These are phyloP conservation scores for Sclerotinia glacialis DNA, from an alignment of 2,329 filamentous ascomycete genomes.

Conservation along the genomic window DNA sequence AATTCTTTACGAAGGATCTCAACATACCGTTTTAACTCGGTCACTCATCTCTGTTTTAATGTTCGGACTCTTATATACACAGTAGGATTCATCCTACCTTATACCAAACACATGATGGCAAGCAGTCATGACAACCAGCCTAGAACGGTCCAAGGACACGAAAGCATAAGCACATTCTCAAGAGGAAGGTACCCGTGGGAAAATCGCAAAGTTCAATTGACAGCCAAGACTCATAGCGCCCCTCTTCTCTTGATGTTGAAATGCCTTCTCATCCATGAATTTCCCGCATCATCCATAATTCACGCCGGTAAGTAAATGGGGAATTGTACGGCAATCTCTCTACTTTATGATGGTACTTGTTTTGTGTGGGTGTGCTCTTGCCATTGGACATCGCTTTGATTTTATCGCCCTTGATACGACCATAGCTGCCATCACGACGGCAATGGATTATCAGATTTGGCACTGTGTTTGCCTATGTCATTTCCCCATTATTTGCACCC, in stretches of 20 bases:
- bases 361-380: background rate
- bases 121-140: background rate
- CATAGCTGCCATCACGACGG: conserved; percentile 4
- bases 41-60: background rate
- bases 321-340: background rate
- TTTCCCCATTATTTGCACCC: conserved; percentile 20
- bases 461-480: conserved; percentile 25
- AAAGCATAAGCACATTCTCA: background rate
- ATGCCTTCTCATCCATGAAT: background rate
- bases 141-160: background rate
- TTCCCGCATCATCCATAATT: background rate
- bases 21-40: background rate
- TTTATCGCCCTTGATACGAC: conserved; percentile 19
- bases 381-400: conserved; percentile 25
- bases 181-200: background rate
- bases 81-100: background rate
- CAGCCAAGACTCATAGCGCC: background rate
- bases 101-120: background rate
- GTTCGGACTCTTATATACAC: background rate
- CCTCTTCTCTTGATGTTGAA: background rate
- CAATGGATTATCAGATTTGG: conserved; percentile 23
- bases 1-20: background rate
- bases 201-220: background rate
- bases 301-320: background rate
- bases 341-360: background rate